A percentile compares a stretch with the other conserved stretches of the same genome.
phyloP scores from a whole-genome alignment of 2,329 filamentous ascomycete species.

The Diaporthe humulicola region DNA sequence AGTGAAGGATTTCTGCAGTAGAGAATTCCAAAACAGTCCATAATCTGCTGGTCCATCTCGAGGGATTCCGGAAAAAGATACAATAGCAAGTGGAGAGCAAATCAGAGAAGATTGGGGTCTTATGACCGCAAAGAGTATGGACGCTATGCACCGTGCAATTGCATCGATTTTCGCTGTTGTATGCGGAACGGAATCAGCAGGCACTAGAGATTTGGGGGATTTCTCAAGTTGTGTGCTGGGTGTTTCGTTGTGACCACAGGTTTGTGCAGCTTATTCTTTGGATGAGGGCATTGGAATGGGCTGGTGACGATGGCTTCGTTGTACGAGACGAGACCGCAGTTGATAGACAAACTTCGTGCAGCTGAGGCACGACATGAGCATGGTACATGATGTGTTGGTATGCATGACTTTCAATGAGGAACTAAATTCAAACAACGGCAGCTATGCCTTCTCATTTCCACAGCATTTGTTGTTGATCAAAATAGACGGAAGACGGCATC shows the following conservation, averaged over 20 bases:
- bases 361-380: not conserved
- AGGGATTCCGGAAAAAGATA: not conserved
- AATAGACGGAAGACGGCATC: not conserved
- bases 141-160: too few species aligned
- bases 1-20: not conserved
- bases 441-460: too few species aligned
- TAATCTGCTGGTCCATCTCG: not conserved
- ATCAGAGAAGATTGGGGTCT: too few species aligned
- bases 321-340: not conserved
- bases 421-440: not conserved
- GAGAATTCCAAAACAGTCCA: not conserved
- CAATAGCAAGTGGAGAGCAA: not conserved
- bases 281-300: not conserved
- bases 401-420: not conserved
- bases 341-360: not conserved
- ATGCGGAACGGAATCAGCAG: not conserved
- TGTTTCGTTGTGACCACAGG: not conserved
- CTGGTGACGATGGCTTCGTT: not conserved
- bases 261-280: not conserved
- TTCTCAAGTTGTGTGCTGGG: not conserved
- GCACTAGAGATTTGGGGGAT: not conserved
- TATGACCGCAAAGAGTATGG: not conserved
- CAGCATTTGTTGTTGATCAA: too few species aligned
- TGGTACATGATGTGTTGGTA: too few species aligned
- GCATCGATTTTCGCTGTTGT: not conserved